Percentiles rank a stretch among this genome's conserved stretches.
phyloP scores from a whole-genome alignment of 2,329 filamentous ascomycete genomes.

The Teratosphaeria pseudoeucalypti region DNA sequence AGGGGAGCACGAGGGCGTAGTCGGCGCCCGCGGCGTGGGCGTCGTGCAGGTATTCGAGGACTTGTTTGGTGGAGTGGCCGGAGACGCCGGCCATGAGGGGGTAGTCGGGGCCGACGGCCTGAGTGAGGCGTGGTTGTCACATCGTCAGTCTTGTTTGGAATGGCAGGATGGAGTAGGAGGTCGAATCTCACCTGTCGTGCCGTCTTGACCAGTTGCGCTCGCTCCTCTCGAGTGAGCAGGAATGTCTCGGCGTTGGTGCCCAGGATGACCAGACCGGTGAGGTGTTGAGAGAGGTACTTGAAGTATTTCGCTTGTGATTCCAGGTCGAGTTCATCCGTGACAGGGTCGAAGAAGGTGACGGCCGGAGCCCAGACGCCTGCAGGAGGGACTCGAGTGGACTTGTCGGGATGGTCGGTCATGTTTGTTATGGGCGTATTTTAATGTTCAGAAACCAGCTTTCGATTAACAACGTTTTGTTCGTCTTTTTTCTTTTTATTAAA shows the following conservation, averaged over 20 bases:
- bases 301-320: conserved; percentile 34
- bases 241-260: conserved; percentile 40
- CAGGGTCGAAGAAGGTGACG: conserved; percentile 36
- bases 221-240: conserved; percentile 35
- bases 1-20: conserved; percentile 34
- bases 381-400: conserved; percentile 41
- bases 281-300: conserved; percentile 32
- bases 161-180: too few relatives aligned
- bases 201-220: conserved; percentile 27
- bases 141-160: neutral
- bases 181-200: conserved; percentile 22
- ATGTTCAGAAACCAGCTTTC: neutral
- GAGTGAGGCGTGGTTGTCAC: neutral
- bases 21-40: conserved; percentile 33
- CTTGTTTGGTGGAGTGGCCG: conserved; percentile 34
- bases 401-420: conserved; percentile 10
- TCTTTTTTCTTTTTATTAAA: too few relatives aligned
- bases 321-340: conserved; percentile 31
- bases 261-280: conserved; percentile 36
- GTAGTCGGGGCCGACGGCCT: conserved; percentile 31
- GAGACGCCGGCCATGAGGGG: conserved; percentile 36
- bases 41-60: conserved; percentile 33
- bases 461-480: too few relatives aligned
- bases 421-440: neutral
- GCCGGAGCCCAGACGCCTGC: conserved; percentile 30